Conservation (phyloP, 768 basidiomycete genomes). For the Xerocomus potaroensis region DNA sequence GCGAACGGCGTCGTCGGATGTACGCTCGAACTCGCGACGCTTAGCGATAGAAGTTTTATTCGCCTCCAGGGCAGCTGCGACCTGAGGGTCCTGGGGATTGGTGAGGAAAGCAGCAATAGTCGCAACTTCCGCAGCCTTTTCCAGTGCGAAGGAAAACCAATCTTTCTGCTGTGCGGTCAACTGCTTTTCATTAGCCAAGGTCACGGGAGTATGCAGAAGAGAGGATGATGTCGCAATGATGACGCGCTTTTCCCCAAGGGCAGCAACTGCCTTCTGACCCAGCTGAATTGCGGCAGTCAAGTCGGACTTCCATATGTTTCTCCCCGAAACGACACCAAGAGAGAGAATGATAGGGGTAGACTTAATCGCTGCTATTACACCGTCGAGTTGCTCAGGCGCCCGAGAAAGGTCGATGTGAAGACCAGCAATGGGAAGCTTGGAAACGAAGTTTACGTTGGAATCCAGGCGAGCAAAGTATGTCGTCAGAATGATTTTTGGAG, state of each 20-base stretch:
- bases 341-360: constrained; percentile 77
- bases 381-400: constrained; percentile 84
- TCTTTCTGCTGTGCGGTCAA: constrained; percentile 86
- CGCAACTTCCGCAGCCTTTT: constrained; percentile 92
- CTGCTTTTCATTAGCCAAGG: constrained; percentile 88
- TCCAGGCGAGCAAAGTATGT: constrained; percentile 98
- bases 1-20: constrained; percentile 91
- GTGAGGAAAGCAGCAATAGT: constrained; percentile 81
- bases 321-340: constrained; percentile 93
- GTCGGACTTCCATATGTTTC: constrained; percentile 99
- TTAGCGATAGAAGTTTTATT: constrained; percentile 89
- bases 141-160: constrained; percentile 98
- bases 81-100: constrained; percentile 71
- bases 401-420: constrained; percentile 97
- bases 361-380: constrained; percentile 80
- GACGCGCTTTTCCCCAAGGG: constrained; percentile 83
- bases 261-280: constrained; percentile 79
- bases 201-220: constrained; percentile 97
- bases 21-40: constrained; percentile 91
- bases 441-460: constrained; percentile 80
- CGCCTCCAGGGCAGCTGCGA: constrained; percentile 74
- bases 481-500: constrained; percentile 90
- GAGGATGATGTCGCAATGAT: constrained; percentile 96
- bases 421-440: constrained; percentile 89
- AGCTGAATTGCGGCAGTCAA: constrained; percentile 76